phyloP scores from a whole-genome alignment of 495 filamentous ascomycete species.

The Penicillium salamii region DNA sequence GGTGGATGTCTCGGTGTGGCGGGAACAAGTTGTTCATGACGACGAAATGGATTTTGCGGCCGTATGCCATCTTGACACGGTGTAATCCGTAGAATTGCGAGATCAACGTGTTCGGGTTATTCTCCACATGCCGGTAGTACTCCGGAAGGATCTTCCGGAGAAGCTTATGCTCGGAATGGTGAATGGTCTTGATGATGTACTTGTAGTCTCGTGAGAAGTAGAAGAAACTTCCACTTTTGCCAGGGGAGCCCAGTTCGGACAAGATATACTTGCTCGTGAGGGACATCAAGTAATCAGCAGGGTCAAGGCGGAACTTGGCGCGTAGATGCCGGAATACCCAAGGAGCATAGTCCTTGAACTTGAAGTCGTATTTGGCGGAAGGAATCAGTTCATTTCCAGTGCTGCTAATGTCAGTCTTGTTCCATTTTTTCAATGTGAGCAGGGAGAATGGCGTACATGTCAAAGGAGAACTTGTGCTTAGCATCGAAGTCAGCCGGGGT shows the following conservation, averaged over 20 bases:
- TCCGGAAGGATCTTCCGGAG: conserved; percentile 87
- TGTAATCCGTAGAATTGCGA: conserved; percentile 98
- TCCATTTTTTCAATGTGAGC: conserved; percentile 9
- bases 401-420: conserved; percentile 38
- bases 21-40: conserved; percentile 99
- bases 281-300: conserved; percentile 97
- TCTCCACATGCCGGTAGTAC: conserved; percentile 89
- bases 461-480: conserved; percentile 97
- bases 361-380: conserved; percentile 99
- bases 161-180: conserved; percentile 94
- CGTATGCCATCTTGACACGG: conserved; percentile 97
- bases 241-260: conserved; percentile 93
- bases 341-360: conserved; percentile 99
- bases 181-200: conserved; percentile 99
- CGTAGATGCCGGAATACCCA: conserved; percentile 98
- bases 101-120: conserved; percentile 92
- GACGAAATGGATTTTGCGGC: conserved; percentile 98
- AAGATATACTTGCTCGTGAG: conserved; percentile 98
- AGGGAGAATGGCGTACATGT: conserved; percentile 61
- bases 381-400: conserved; percentile 97
- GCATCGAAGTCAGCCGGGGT: conserved; percentile 88
- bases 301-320: conserved; percentile 84
- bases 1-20: conserved; percentile 94
- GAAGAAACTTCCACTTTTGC: conserved; percentile 99
- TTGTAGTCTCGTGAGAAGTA: conserved; percentile 99